Percentiles rank a stretch among this genome's conserved stretches.
Evolutionary conservation across 306 rosid genomes (phyloP).

Genomic region (Begonia loranthoides): DNA sequence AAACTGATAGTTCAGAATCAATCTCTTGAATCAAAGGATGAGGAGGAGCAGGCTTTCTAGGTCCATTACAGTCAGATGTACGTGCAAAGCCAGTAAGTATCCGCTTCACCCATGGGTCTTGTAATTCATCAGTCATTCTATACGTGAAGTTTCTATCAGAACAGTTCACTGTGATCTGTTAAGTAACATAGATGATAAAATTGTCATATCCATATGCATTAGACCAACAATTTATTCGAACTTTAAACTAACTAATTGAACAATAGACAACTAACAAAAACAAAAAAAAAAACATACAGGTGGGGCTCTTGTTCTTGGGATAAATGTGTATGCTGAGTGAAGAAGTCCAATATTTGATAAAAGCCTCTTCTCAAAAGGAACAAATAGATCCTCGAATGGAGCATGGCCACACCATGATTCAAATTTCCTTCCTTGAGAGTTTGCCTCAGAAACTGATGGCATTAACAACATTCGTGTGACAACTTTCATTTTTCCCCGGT

Average conservation of each 20-base stretch:
- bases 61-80: conserved; percentile 81
- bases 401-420: conserved; percentile 51
- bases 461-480: conserved; percentile 70
- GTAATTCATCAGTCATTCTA: conserved; percentile 71
- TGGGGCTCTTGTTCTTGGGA: conserved; percentile 84
- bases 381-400: conserved; percentile 78
- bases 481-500: conserved; percentile 55
- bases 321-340: conserved; percentile 75
- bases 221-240: no score
- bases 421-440: conserved; percentile 32
- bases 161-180: conserved; percentile 64
- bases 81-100: conserved; percentile 87
- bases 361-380: conserved; percentile 59
- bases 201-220: no score
- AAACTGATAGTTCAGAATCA: conserved; percentile 64
- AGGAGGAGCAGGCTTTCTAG: conserved; percentile 56
- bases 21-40: conserved; percentile 86
- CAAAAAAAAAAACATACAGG: conserved; percentile 43
- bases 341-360: conserved; percentile 63
- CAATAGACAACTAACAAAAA: no score
- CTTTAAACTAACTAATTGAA: no score
- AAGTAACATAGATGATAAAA: background rate
- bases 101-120: conserved; percentile 84
- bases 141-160: conserved; percentile 73
- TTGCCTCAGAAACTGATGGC: conserved; percentile 52